Conservation (phyloP, 129 eudicot species). For the Silybum marianum region DNA sequence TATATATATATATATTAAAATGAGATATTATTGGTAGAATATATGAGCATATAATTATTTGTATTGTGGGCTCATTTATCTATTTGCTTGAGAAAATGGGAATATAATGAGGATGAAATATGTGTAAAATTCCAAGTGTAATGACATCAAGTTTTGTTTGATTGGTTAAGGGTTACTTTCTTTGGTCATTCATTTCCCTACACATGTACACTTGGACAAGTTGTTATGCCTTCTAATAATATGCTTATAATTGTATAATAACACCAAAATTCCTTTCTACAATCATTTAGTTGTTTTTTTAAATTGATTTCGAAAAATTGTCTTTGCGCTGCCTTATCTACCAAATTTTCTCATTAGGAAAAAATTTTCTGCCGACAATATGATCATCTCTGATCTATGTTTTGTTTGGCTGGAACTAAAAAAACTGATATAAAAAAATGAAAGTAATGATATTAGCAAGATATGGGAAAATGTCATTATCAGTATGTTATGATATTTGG, state of each 20-base stretch:
- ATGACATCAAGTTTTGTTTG: slow-evolving; percentile 31
- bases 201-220: slow-evolving; percentile 29
- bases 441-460: not conserved
- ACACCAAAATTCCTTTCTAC: not conserved
- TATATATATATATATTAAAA: too few relatives aligned
- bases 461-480: not conserved
- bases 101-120: slow-evolving; percentile 21
- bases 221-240: slow-evolving; percentile 22
- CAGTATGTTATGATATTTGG: not conserved
- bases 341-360: not conserved
- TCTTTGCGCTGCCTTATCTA: not conserved
- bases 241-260: not conserved
- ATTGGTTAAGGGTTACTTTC: slow-evolving; percentile 27
- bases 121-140: slow-evolving; percentile 3
- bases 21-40: slow-evolving; percentile 1
- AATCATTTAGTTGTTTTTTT: not conserved
- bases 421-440: not conserved
- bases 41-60: not conserved
- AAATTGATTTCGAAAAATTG: not conserved
- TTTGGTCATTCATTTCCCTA: slow-evolving; percentile 14
- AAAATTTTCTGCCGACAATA: not conserved
- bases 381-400: not conserved
- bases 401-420: not conserved
- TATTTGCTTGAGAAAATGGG: slow-evolving; percentile 21
- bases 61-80: slow-evolving; percentile 24